phyloP scores from a whole-genome alignment of 768 basidiomycete species.

The Butyriboletus loyo region DNA sequence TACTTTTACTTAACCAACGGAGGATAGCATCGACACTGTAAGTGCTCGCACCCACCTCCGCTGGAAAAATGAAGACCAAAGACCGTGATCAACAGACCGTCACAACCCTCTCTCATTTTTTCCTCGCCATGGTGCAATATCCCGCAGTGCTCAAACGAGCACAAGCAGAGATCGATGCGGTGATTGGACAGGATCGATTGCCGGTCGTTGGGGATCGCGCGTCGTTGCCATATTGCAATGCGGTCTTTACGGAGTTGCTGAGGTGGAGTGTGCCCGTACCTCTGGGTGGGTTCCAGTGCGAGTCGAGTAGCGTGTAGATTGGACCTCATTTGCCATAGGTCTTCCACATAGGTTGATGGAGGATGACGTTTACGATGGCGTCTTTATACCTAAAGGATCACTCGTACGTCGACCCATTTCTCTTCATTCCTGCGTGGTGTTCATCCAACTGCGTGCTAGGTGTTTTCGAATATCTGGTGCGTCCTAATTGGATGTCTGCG shows the following conservation, averaged over 20 bases:
- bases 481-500: conserved; percentile 5
- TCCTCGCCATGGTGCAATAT: conserved; percentile 64
- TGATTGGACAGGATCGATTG: conserved; percentile 43
- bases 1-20: background rate
- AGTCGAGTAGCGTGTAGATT: background rate
- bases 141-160: conserved; percentile 57
- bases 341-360: conserved; percentile 65
- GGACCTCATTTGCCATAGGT: conserved; percentile 33
- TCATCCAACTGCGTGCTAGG: conserved; percentile 18
- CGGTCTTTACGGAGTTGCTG: conserved; percentile 51
- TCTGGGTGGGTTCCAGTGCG: conserved; percentile 40
- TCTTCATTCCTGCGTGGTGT: background rate
- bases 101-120: conserved; percentile 50
- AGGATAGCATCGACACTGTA: conserved; percentile 63
- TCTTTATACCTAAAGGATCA: conserved; percentile 61
- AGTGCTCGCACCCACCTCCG: conserved; percentile 3
- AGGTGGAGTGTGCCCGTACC: conserved; percentile 61
- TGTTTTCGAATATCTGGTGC: conserved; percentile 65
- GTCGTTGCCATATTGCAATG: conserved; percentile 56
- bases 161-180: conserved; percentile 62
- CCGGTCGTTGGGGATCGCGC: conserved; percentile 58
- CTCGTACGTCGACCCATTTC: conserved; percentile 35
- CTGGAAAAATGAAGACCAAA: conserved; percentile 1
- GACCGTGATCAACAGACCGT: conserved; percentile 41
- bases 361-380: conserved; percentile 60